These are phyloP conservation scores for Cruciata laevipes DNA, from an alignment of 257 asterid genomes.

Conservation along the genomic window DNA sequence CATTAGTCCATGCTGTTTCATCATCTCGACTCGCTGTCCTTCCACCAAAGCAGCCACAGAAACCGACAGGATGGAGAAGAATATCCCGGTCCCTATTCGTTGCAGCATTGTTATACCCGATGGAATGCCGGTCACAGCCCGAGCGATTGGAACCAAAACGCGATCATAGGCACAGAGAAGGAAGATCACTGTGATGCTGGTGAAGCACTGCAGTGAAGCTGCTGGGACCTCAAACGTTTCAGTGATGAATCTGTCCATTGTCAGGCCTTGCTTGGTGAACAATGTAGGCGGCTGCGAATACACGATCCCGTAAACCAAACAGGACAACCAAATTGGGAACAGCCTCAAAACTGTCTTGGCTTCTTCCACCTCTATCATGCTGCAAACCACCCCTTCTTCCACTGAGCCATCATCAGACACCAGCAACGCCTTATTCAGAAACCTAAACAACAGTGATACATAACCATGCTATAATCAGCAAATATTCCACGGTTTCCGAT, in stretches of 20 bases:
- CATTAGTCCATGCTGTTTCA: slow-evolving; percentile 20
- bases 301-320: slow-evolving; percentile 26
- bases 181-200: slow-evolving; percentile 9
- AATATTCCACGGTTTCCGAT: not conserved
- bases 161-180: slow-evolving; percentile 20
- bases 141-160: slow-evolving; percentile 15
- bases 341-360: slow-evolving; percentile 25
- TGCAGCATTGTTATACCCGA: slow-evolving; percentile 30
- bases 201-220: slow-evolving; percentile 11
- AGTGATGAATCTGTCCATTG: slow-evolving; percentile 22
- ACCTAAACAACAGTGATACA: slow-evolving; percentile 9
- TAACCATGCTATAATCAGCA: too few species aligned
- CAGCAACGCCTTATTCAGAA: slow-evolving; percentile 24
- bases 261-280: slow-evolving; percentile 27
- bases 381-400: slow-evolving; percentile 16
- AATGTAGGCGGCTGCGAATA: slow-evolving; percentile 24
- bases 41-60: slow-evolving; percentile 23
- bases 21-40: slow-evolving; percentile 17
- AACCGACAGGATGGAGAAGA: slow-evolving; percentile 18
- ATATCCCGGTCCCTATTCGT: slow-evolving; percentile 21
- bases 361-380: slow-evolving; percentile 25
- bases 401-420: slow-evolving; percentile 14
- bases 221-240: slow-evolving; percentile 14
- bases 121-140: slow-evolving; percentile 19
- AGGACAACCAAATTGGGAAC: slow-evolving; percentile 25